Evolutionary conservation across 2,329 filamentous ascomycete genomes (phyloP).

Genomic region (Ophiocordyceps unilateralis): DNA sequence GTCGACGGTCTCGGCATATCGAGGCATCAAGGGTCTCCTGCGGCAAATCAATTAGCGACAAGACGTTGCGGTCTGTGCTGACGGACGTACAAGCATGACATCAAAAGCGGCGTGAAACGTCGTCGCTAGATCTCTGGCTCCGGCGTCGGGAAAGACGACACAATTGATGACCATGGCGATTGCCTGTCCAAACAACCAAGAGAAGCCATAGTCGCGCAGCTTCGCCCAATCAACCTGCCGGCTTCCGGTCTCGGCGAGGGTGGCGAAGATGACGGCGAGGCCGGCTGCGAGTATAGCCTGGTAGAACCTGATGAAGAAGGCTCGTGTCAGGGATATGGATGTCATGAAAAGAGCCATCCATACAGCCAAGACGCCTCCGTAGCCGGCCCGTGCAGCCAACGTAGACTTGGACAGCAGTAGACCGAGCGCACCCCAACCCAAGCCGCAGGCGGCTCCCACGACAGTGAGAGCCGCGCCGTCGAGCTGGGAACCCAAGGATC

Average conservation of each 20-base stretch:
- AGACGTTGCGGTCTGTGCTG: background rate
- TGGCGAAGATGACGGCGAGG: constrained; percentile 35
- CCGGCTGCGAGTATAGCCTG: constrained; percentile 37
- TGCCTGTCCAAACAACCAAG: constrained; percentile 37
- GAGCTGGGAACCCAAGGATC: constrained; percentile 37
- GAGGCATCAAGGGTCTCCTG: constrained; percentile 16
- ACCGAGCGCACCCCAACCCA: constrained; percentile 37
- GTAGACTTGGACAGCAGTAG: constrained; percentile 36
- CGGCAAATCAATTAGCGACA: background rate
- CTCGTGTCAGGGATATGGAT: constrained; percentile 31
- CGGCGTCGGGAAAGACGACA: constrained; percentile 35
- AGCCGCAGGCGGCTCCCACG: constrained; percentile 32
- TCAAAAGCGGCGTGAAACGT: constrained; percentile 27
- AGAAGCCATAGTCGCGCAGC: constrained; percentile 32
- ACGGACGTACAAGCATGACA: constrained; percentile 23
- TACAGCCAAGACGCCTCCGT: constrained; percentile 36
- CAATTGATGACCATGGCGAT: constrained; percentile 31
- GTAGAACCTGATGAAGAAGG: constrained; percentile 37
- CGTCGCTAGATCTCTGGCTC: constrained; percentile 31
- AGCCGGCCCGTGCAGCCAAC: constrained; percentile 24
- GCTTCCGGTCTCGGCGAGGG: constrained; percentile 29
- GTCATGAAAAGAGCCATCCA: constrained; percentile 37
- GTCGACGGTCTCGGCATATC: constrained; percentile 11
- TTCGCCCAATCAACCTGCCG: constrained; percentile 28
- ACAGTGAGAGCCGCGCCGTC: constrained; percentile 36